Evolutionary conservation across 108 stramenopile species (phyloP).

Genomic region (Fistulifera pelliculosa): DNA sequence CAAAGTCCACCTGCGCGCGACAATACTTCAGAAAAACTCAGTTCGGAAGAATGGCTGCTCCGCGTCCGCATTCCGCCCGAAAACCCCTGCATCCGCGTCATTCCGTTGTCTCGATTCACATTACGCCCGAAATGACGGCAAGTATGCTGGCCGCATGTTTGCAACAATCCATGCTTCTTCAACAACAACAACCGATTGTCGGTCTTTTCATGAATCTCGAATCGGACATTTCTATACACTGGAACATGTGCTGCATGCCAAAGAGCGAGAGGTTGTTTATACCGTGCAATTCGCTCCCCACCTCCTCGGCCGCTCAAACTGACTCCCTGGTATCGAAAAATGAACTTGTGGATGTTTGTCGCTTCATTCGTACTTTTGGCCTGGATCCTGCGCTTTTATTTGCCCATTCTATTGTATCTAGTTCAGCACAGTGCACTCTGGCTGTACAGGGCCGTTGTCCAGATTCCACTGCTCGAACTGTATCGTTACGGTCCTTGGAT

Average conservation of each 20-base stretch:
- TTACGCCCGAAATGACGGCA: conserved; percentile 5
- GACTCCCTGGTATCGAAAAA: neutral
- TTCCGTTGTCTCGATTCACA: conserved; percentile 3
- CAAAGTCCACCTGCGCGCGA: no score
- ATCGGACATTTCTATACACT: conserved; percentile 18
- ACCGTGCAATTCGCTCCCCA: conserved; percentile 2
- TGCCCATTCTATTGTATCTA: neutral
- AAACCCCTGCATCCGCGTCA: neutral
- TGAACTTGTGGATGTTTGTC: neutral
- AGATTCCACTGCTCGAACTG: conserved; percentile 40
- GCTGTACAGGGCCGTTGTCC: conserved; percentile 11
- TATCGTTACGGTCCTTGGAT: conserved; percentile 48
- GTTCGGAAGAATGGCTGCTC: neutral
- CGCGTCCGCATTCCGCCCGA: neutral
- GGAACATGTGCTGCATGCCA: conserved; percentile 12
- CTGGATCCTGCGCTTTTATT: neutral
- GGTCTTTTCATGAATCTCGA: conserved; percentile 18
- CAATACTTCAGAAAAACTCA: no score
- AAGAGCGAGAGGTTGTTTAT: neutral
- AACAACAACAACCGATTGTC: neutral
- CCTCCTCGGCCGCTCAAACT: neutral
- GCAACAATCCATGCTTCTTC: conserved; percentile 2
- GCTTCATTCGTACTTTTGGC: neutral
- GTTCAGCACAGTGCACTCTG: neutral
- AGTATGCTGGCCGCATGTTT: conserved; percentile 6